A percentile compares a stretch with the other conserved stretches of the same genome.
Evolutionary conservation across 331 rosid species (phyloP).

Genomic region (Cydonia oblonga): DNA sequence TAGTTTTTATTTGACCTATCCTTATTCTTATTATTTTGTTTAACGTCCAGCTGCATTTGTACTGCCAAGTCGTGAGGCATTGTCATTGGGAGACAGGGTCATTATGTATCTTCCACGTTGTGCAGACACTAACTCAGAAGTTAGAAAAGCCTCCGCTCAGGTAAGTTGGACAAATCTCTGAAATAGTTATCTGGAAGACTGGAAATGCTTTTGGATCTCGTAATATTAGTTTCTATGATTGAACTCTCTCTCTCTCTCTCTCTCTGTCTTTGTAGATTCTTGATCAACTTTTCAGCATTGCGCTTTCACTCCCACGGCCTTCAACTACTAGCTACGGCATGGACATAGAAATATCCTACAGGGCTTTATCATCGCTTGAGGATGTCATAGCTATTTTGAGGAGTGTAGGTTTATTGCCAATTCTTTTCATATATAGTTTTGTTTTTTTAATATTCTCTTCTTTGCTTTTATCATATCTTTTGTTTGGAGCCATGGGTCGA

Average conservation of each 20-base stretch:
- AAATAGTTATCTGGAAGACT: neutral
- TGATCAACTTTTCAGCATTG: slow-evolving; percentile 82
- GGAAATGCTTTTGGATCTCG: neutral
- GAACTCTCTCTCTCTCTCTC: neutral
- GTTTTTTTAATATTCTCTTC: neutral
- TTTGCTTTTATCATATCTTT: neutral
- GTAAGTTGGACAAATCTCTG: slow-evolving; percentile 15
- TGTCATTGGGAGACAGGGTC: slow-evolving; percentile 87
- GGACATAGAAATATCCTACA: slow-evolving; percentile 66
- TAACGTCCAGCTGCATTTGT: slow-evolving; percentile 67
- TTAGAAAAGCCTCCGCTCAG: slow-evolving; percentile 87
- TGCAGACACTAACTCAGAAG: slow-evolving; percentile 86
- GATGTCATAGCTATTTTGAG: slow-evolving; percentile 90
- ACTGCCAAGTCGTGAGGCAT: slow-evolving; percentile 89
- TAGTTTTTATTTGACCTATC: neutral
- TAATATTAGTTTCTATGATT: neutral
- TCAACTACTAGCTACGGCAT: slow-evolving; percentile 43
- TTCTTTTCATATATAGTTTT: slow-evolving; percentile 1
- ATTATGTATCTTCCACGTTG: slow-evolving; percentile 91
- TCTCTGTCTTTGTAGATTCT: slow-evolving; percentile 37
- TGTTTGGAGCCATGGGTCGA: slow-evolving; percentile 3
- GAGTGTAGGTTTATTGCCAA: slow-evolving; percentile 51
- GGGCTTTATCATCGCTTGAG: slow-evolving; percentile 86
- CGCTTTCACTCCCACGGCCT: slow-evolving; percentile 80
- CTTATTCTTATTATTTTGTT: slow-evolving; percentile 4